phyloP scores from a whole-genome alignment of 257 asterid species.

The Solanum pinnatisectum region DNA sequence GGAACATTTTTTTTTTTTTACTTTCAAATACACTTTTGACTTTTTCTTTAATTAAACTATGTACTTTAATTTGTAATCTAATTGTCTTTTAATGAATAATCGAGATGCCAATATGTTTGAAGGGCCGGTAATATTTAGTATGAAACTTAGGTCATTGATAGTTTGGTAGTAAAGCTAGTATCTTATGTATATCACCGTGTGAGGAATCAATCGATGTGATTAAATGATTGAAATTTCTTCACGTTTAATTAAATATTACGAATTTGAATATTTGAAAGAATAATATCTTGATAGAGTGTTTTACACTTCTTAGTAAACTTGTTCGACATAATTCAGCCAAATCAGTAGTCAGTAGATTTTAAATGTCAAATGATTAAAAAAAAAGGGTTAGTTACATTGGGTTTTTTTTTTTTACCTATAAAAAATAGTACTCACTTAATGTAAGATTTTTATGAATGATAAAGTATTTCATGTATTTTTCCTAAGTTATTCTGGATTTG shows the following conservation, averaged over 20 bases:
- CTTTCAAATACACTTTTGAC: neutral
- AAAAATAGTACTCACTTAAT: neutral
- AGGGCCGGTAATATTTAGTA: neutral
- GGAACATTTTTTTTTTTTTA: neutral
- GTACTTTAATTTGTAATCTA: neutral
- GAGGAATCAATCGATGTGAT: too few species aligned
- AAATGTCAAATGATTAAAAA: too few species aligned
- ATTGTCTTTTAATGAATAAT: neutral
- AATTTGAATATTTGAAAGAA: neutral
- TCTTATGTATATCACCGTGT: neutral
- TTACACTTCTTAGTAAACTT: neutral
- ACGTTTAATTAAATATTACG: neutral
- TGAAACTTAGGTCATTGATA: neutral
- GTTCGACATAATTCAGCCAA: fast-evolving
- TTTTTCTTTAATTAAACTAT: neutral
- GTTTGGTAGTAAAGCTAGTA: neutral
- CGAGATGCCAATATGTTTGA: neutral
- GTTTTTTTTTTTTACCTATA: neutral
- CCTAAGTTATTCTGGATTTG: neutral
- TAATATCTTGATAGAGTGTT: neutral
- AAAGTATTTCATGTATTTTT: neutral
- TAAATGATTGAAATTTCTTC: neutral
- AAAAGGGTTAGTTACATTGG: neutral
- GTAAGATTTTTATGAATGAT: neutral
- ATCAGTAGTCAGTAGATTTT: neutral